Conservation (phyloP, 495 filamentous ascomycete genomes). For the Hapsidospora chrysogenum region DNA sequence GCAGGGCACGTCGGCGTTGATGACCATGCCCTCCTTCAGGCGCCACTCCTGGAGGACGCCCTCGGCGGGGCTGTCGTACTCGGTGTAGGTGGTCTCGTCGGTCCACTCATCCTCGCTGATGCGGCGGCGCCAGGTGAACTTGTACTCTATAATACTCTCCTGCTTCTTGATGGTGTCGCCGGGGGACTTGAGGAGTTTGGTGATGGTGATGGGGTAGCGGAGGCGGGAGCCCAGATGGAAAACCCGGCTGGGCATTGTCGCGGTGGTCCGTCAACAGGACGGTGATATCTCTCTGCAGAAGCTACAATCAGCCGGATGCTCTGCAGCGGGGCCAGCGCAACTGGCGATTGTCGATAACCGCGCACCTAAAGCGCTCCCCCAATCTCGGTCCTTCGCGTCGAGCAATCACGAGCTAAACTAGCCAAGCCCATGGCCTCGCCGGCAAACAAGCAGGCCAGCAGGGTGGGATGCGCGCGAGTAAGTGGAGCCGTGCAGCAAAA, state of each 20-base stretch:
- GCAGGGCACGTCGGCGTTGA: constrained; percentile 40
- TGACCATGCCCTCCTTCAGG: constrained; percentile 52
- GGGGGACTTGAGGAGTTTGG: constrained; percentile 58
- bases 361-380: not conserved
- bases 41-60: constrained; percentile 64
- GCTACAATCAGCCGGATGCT: too few relatives aligned
- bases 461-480: too few relatives aligned
- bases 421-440: constrained; percentile 3
- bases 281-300: too few relatives aligned
- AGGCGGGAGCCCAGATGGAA: constrained; percentile 39
- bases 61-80: constrained; percentile 69
- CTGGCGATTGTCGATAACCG: too few relatives aligned
- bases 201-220: constrained; percentile 91
- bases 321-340: too few relatives aligned
- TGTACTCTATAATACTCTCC: constrained; percentile 67
- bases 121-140: constrained; percentile 54
- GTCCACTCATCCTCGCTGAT: constrained; percentile 53
- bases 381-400: not conserved
- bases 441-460: too few relatives aligned
- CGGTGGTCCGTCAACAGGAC: too few relatives aligned
- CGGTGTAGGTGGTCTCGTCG: constrained; percentile 42
- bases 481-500: too few relatives aligned
- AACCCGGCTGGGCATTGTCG: constrained; percentile 14
- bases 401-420: not conserved
- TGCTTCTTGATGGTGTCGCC: constrained; percentile 59